Base-by-base conservation (phyloP, 2,329 filamentous ascomycete species). In the Anthostomella pinea region DNA sequence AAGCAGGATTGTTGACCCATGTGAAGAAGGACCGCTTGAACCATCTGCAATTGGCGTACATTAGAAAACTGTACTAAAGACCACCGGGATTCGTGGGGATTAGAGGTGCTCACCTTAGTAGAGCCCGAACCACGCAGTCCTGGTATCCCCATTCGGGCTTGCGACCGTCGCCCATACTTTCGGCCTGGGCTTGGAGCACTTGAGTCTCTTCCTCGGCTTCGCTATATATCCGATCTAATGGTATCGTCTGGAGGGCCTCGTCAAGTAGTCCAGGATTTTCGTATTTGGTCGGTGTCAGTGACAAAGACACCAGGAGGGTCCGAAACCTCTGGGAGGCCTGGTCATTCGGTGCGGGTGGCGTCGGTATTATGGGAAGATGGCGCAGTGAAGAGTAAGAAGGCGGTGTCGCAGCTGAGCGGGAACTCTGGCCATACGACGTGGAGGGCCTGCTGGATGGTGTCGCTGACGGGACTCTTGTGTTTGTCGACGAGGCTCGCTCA, bases 81-180 rank as follows among this genome's bases (percentile, higher is more conserved):
- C 15, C 28, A 27, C 30, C 6, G 13, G 21, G 31, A 25, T 33
- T 19, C 29, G 25, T 16, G 17, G n/a, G 24, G 14, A 23, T 15
- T 24, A 38, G 11, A 15, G 30, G 19, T 41, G 67, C 80, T 53
- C 70, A 89, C 85, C 81, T 83, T 56, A 97, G 71, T 47, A 97
- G 72, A 43, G 91, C 87, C 49, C 87, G 79, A 57, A 97, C 85
- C 37, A 96, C 88, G 62, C 91, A 98, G 66, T 98, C 93, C 64
- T 97, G 91, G 60, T 97, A 96, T 39, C 90, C 91, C 91, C 91
- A 97, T 69, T 89, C 85, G 2, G 90, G 79, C 60, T 85, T 85
- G 49, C 80, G 76, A 37, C 83, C 86, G 38, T 85, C 80, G 14
- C 86, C 87, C 68, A 95, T 81, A 50, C 88, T 95, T 58, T 85